These are phyloP conservation scores for Pseudophaeomoniella oleicola DNA, from an alignment of 2,329 filamentous ascomycete species.

Conservation along the genomic window DNA sequence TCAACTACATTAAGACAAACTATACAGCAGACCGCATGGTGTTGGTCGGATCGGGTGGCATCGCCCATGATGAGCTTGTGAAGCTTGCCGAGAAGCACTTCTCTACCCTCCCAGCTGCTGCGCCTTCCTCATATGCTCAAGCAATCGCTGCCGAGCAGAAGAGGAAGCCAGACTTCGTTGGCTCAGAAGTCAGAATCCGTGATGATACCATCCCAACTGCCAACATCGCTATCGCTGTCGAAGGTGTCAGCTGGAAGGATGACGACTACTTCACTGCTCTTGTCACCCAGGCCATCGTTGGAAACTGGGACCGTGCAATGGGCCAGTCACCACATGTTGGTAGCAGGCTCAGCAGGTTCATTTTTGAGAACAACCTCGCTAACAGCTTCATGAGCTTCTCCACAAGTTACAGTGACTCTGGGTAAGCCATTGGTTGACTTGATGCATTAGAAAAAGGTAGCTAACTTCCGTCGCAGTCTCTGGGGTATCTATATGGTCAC, in stretches of 20 bases:
- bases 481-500: constrained; percentile 99
- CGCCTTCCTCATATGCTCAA: constrained; percentile 59
- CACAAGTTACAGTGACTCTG: constrained; percentile 98
- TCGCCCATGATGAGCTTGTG: constrained; percentile 88
- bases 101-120: constrained; percentile 58
- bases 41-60: constrained; percentile 83
- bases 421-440: constrained; percentile 51
- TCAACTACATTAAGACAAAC: constrained; percentile 98
- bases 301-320: constrained; percentile 99
- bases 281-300: constrained; percentile 94
- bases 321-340: constrained; percentile 94
- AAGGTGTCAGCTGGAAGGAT: constrained; percentile 99
- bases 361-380: constrained; percentile 88
- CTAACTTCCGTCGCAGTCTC: constrained; percentile 45
- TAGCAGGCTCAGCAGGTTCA: constrained; percentile 90
- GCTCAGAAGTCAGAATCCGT: constrained; percentile 87
- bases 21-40: constrained; percentile 99
- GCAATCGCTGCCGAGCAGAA: constrained; percentile 59
- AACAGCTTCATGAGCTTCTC: constrained; percentile 99
- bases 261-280: constrained; percentile 98
- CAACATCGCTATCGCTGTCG: constrained; percentile 95
- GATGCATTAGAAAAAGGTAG: constrained; percentile 8
- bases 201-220: constrained; percentile 93
- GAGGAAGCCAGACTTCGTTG: constrained; percentile 85
- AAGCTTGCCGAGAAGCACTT: constrained; percentile 97